These are phyloP conservation scores for Breviolum minutum DNA, from an alignment of 73 alveolate genomes.

Conservation along the genomic window DNA sequence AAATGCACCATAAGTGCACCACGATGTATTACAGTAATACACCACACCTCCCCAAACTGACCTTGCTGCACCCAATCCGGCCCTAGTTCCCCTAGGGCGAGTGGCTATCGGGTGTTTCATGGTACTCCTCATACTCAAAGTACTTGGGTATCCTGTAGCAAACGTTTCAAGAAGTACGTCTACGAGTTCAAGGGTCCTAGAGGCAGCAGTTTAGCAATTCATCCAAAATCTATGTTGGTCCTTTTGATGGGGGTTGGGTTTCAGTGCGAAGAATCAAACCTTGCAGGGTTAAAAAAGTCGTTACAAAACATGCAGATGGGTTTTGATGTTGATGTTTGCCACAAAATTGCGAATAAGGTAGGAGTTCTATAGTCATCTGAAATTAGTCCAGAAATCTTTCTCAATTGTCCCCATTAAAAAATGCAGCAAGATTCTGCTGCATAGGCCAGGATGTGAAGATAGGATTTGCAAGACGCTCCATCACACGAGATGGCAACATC, in stretches of 20 bases:
- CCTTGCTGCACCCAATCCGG: not conserved
- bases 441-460: conserved; percentile 58
- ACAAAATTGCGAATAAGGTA: too few species aligned
- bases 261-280: not conserved
- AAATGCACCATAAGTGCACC: too few species aligned
- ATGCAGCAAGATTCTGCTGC: conserved; percentile 54
- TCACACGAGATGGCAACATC: conserved; percentile 19
- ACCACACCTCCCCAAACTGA: not conserved
- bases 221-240: too few species aligned
- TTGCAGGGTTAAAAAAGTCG: too few species aligned
- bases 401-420: not conserved
- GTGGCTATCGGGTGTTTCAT: conserved; percentile 67
- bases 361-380: too few species aligned
- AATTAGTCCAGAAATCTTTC: too few species aligned
- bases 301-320: too few species aligned
- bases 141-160: conserved; percentile 61
- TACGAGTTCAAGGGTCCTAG: not conserved
- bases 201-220: too few species aligned
- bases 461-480: conserved; percentile 5
- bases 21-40: not conserved
- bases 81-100: not conserved
- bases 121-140: conserved; percentile 82
- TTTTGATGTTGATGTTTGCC: too few species aligned
- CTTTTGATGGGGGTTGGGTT: not conserved
- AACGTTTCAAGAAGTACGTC: not conserved